These are phyloP conservation scores for Sphagnum magellanicum DNA, from an alignment of 228 moss, liverwort and hornwort species.

Conservation along the genomic window DNA sequence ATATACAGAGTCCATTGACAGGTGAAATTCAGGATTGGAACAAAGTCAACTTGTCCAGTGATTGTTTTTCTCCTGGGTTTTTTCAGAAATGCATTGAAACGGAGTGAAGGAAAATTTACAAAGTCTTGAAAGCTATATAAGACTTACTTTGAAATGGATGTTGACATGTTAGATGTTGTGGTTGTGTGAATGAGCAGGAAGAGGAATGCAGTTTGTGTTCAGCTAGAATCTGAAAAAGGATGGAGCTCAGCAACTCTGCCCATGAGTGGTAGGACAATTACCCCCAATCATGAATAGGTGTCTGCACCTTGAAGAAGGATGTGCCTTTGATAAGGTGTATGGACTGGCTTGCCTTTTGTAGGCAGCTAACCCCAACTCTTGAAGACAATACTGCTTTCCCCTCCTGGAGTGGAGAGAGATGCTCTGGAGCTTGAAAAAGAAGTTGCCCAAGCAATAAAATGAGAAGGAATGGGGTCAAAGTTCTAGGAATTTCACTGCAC, in stretches of 20 bases:
- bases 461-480: too few species aligned
- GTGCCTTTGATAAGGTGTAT: constrained; percentile 6
- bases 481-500: too few species aligned
- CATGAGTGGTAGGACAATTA: constrained; percentile 9
- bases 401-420: constrained; percentile 13
- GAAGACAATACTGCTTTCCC: constrained; percentile 10
- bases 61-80: too few species aligned
- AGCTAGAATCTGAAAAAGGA: constrained; percentile 46
- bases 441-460: neutral
- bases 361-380: constrained; percentile 10
- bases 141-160: too few species aligned
- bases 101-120: too few species aligned
- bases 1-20: too few species aligned
- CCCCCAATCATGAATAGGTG: constrained; percentile 14
- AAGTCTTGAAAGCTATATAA: too few species aligned
- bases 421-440: constrained; percentile 20
- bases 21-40: too few species aligned
- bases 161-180: too few species aligned
- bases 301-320: constrained; percentile 22
- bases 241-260: constrained; percentile 21
- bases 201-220: constrained; percentile 52
- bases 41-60: too few species aligned
- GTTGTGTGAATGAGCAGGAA: constrained; percentile 24
- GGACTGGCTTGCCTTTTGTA: neutral
- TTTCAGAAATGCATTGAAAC: too few species aligned